Base-by-base conservation (phyloP, 2,329 filamentous ascomycete genomes). In the Zymoseptoria pseudotritici region DNA sequence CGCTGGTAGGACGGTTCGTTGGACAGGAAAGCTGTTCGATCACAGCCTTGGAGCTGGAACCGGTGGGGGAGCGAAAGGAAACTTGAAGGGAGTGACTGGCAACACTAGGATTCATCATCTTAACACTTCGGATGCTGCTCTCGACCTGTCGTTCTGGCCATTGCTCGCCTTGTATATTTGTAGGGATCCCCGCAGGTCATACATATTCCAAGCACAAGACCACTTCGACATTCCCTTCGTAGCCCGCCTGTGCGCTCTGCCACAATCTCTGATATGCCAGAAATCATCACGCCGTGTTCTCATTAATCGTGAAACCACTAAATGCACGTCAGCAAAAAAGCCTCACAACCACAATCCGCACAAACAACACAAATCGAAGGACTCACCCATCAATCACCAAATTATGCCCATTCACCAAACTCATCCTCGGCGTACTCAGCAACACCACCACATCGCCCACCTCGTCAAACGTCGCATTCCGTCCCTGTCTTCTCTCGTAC, bases 381-480 rank as follows among this genome's bases (percentile, higher is more conserved):
- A 58, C 55, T 58, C 6, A 62, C 53, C 60, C 59, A 57, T 65
- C 63, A 56, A 65, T 62, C 20, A 66, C 63, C 3, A 68, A 59
- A 60, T 68, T 67, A 51, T 67, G 65, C 4, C 66, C 67, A 61
- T 65, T 65, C 20, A 68, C 66, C 46, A 68, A 54, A 54, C 62
- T 65, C 66, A 67, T 65, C 52, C 66, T 54, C 31, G 67, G 67
- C 11, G 63, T 69, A 54, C 67, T 68, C 22, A 69, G 50, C 56
- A 68, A 55, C 26, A 69, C 66, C 10, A 69, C 67, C 1, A 65
- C 66, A 59, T 69, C 67, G 2, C 67, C 67, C n/a, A 69, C 61
- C 50, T 69, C 67, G 19, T 67, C 62, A 22, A 64, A 62, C 4
- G 50, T 61, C 11, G 67, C 67, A 6, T 55, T 56, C 6, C 67